A percentile compares a stretch with the other conserved stretches of the same genome.
Evolutionary conservation across 1,284 basidiomycete species (phyloP).

Genomic region (Malassezia restricta): DNA sequence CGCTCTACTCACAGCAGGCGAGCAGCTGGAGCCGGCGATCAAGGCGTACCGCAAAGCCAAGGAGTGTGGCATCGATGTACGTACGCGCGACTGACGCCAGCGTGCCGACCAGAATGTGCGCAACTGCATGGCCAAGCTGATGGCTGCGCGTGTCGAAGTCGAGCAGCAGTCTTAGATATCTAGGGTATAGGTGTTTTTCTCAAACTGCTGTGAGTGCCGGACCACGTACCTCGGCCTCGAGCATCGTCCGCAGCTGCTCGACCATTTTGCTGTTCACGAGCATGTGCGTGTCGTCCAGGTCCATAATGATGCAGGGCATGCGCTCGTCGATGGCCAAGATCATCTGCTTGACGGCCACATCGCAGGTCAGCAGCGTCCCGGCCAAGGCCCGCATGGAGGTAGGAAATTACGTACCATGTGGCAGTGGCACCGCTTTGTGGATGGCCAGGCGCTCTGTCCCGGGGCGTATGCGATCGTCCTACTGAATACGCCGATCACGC

Average conservation of each 20-base stretch:
- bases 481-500: slow-evolving; percentile 17
- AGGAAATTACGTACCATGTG: not conserved
- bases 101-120: slow-evolving; percentile 70
- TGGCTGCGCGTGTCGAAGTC: slow-evolving; percentile 14
- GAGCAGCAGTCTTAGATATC: slow-evolving; percentile 18
- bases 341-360: slow-evolving; percentile 80
- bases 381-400: slow-evolving; percentile 13
- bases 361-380: slow-evolving; percentile 47
- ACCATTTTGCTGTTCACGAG: slow-evolving; percentile 70
- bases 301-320: slow-evolving; percentile 64
- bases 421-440: not conserved
- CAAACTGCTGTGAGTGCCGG: slow-evolving; percentile 18
- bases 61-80: slow-evolving; percentile 60
- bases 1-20: slow-evolving; percentile 34
- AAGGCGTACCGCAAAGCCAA: slow-evolving; percentile 66
- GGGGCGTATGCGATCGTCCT: slow-evolving; percentile 13
- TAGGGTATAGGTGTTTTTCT: slow-evolving; percentile 39
- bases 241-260: slow-evolving; percentile 58
- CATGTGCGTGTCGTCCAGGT: slow-evolving; percentile 70
- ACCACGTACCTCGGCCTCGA: slow-evolving; percentile 62
- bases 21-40: slow-evolving; percentile 66
- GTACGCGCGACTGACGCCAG: slow-evolving; percentile 8
- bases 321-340: slow-evolving; percentile 65
- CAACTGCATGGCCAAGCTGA: slow-evolving; percentile 58
- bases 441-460: not conserved